Evolutionary conservation across 2,329 filamentous ascomycete genomes (phyloP).

Genomic region (Aureobasidium sp.): DNA sequence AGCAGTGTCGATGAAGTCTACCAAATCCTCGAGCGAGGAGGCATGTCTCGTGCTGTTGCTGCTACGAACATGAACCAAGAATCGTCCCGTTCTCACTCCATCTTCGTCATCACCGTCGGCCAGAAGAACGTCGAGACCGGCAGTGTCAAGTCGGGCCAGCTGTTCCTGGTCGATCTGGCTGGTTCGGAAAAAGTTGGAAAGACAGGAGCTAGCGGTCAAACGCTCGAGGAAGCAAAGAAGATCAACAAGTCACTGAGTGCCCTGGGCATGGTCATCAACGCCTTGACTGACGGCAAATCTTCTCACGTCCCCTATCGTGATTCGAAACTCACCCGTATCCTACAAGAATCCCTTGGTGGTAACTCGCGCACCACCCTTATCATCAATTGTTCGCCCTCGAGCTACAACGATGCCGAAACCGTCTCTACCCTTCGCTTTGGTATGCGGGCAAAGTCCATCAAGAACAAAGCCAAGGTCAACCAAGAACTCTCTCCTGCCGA

Average conservation of each 20-base stretch:
- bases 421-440: slow-evolving; percentile 88
- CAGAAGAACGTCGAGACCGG: slow-evolving; percentile 98
- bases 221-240: slow-evolving; percentile 97
- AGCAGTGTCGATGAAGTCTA: slow-evolving; percentile 94
- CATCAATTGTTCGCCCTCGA: slow-evolving; percentile 98
- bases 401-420: slow-evolving; percentile 95
- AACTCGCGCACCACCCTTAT: slow-evolving; percentile 98
- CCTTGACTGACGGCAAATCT: slow-evolving; percentile 93
- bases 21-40: slow-evolving; percentile 91
- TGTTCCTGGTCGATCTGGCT: slow-evolving; percentile 96
- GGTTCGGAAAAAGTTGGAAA: slow-evolving; percentile 98
- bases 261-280: slow-evolving; percentile 98
- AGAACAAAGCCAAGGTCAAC: slow-evolving; percentile 99
- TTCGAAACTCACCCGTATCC: slow-evolving; percentile 91
- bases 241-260: slow-evolving; percentile 99
- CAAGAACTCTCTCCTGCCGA: slow-evolving; percentile 93
- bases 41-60: slow-evolving; percentile 80
- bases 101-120: slow-evolving; percentile 92
- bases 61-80: slow-evolving; percentile 99
- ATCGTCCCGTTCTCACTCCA: slow-evolving; percentile 95
- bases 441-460: slow-evolving; percentile 95
- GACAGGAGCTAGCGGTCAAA: slow-evolving; percentile 95
- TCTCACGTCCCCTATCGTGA: slow-evolving; percentile 94
- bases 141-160: slow-evolving; percentile 89
- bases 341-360: slow-evolving; percentile 95